A percentile compares a stretch with the other conserved stretches of the same genome.
phyloP scores from a whole-genome alignment of 176 grass and related monocot species.

The Oryza rufipogon region DNA sequence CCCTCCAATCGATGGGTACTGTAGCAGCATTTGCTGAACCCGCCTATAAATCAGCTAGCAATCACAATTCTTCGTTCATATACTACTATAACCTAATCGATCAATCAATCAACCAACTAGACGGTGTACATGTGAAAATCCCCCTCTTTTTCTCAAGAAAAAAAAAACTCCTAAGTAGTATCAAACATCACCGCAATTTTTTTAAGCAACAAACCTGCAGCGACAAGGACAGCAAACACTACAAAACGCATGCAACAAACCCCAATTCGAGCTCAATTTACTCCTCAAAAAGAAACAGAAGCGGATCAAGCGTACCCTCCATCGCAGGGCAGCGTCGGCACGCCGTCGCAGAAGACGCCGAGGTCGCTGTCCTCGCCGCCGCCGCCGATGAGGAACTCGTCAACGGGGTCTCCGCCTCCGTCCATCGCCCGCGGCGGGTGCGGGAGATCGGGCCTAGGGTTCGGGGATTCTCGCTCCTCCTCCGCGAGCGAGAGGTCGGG shows the following conservation, averaged over 20 bases:
- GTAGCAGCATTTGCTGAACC: neutral
- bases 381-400: constrained; percentile 41
- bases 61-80: neutral
- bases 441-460: constrained; percentile 37
- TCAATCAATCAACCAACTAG: neutral
- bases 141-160: too few species aligned
- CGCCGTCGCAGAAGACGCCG: constrained; percentile 48
- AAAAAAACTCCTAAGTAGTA: neutral
- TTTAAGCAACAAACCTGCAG: neutral
- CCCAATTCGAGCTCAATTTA: neutral
- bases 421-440: constrained; percentile 29
- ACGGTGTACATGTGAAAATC: neutral
- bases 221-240: constrained; percentile 31
- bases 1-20: neutral
- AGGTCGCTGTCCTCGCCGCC: constrained; percentile 28
- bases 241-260: constrained; percentile 11
- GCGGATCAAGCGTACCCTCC: constrained; percentile 45
- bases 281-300: neutral
- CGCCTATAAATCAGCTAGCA: neutral
- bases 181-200: constrained; percentile 3
- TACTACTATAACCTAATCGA: neutral
- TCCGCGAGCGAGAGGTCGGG: constrained; percentile 16
- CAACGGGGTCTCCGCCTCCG: constrained; percentile 18
- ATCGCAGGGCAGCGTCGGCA: constrained; percentile 16
- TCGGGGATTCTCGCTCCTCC: neutral